phyloP scores from a whole-genome alignment of 768 basidiomycete genomes.

The Lepiota venenata region DNA sequence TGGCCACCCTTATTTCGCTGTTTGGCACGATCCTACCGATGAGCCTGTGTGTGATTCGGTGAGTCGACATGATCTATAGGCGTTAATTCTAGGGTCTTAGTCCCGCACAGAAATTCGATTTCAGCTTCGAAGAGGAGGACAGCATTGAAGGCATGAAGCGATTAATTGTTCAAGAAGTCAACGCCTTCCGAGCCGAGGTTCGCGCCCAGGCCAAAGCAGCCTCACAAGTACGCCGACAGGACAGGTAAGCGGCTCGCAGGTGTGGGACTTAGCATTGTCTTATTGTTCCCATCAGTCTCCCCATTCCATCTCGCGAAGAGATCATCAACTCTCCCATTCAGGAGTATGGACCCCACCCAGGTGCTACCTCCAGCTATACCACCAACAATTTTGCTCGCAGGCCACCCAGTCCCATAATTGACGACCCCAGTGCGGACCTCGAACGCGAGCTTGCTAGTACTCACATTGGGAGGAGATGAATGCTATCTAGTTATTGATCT shows the following conservation, averaged over 20 bases:
- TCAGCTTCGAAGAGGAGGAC: slow-evolving; percentile 95
- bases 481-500: background rate
- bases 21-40: slow-evolving; percentile 98
- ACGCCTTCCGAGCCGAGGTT: slow-evolving; percentile 85
- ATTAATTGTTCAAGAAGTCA: slow-evolving; percentile 92
- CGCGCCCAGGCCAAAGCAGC: slow-evolving; percentile 75
- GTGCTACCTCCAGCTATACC: slow-evolving; percentile 70
- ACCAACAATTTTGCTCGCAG: slow-evolving; percentile 34
- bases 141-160: slow-evolving; percentile 96
- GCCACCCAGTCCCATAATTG: slow-evolving; percentile 69
- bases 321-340: slow-evolving; percentile 74
- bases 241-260: slow-evolving; percentile 47
- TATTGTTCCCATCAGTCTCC: slow-evolving; percentile 44
- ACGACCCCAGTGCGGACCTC: slow-evolving; percentile 82
- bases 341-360: slow-evolving; percentile 57
- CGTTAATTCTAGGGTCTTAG: background rate
- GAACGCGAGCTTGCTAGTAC: slow-evolving; percentile 84
- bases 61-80: slow-evolving; percentile 17
- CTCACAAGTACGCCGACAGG: slow-evolving; percentile 73
- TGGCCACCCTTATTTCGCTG: slow-evolving; percentile 90
- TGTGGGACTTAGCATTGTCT: background rate
- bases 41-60: slow-evolving; percentile 85
- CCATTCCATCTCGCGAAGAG: slow-evolving; percentile 79
- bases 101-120: slow-evolving; percentile 78
- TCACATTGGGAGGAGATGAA: slow-evolving; percentile 40